Evolutionary conservation across 2,329 filamentous ascomycete genomes (phyloP).

Genomic region (Ophioceras dolichostomum): DNA sequence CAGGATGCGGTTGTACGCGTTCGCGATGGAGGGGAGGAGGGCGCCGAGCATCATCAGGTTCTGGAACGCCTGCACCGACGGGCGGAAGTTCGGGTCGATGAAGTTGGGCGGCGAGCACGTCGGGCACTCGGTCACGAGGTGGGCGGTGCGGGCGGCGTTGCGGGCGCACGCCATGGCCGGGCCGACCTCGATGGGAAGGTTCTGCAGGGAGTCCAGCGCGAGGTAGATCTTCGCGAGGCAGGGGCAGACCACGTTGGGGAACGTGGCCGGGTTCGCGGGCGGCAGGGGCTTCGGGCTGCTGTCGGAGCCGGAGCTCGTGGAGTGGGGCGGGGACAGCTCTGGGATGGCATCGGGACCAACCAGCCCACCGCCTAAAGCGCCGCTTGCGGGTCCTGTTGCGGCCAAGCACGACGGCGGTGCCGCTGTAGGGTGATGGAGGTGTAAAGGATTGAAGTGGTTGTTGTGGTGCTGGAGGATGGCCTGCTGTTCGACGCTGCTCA

Average conservation of each 20-base stretch:
- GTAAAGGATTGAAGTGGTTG: too few relatives aligned
- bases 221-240: constrained; percentile 38
- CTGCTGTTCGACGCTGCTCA: too few relatives aligned
- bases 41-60: constrained; percentile 47
- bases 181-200: constrained; percentile 29
- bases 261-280: background rate
- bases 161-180: constrained; percentile 35
- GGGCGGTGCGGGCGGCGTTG: constrained; percentile 32
- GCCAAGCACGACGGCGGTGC: too few relatives aligned
- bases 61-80: constrained; percentile 39
- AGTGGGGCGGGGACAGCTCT: background rate
- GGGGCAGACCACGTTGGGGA: constrained; percentile 19
- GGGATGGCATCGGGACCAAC: background rate
- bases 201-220: constrained; percentile 35
- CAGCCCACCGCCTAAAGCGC: too few relatives aligned
- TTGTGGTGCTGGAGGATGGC: too few relatives aligned
- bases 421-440: too few relatives aligned
- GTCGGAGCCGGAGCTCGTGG: background rate
- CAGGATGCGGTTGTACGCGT: constrained; percentile 44
- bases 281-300: background rate
- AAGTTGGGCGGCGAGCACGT: constrained; percentile 29
- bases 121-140: constrained; percentile 38
- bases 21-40: constrained; percentile 43
- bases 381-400: too few relatives aligned
- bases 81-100: constrained; percentile 18